phyloP scores from a whole-genome alignment of 805 yeast genomes.

The Teunomyces stri region DNA sequence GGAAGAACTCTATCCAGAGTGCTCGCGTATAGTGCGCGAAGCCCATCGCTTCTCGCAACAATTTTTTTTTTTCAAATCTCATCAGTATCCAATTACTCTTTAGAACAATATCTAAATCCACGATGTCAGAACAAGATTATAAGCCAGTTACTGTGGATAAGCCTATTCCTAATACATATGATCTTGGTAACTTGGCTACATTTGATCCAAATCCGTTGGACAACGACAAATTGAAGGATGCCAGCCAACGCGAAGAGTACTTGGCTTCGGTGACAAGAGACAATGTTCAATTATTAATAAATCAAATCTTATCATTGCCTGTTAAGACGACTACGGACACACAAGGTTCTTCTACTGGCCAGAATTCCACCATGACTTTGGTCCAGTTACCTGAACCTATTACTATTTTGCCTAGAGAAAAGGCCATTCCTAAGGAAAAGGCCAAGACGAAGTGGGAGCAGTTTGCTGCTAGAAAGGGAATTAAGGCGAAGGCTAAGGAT shows the following conservation, averaged over 20 bases:
- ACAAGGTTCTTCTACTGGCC: conserved; percentile 54
- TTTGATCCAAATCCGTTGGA: conserved; percentile 89
- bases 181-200: conserved; percentile 85
- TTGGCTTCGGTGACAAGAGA: conserved; percentile 75
- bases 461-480: conserved; percentile 95
- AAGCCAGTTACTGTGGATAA: conserved; percentile 88
- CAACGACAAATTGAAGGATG: conserved; percentile 52
- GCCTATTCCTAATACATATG: conserved; percentile 84
- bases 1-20: conserved; percentile 48
- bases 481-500: conserved; percentile 81
- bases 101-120: background rate
- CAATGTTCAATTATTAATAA: conserved; percentile 85
- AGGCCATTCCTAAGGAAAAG: conserved; percentile 89
- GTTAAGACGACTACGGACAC: conserved; percentile 82
- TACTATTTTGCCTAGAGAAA: conserved; percentile 88
- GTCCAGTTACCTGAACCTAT: conserved; percentile 81
- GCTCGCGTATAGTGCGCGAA: conserved; percentile 9
- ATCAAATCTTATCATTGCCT: conserved; percentile 88
- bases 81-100: background rate
- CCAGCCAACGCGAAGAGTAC: conserved; percentile 57
- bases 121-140: conserved; percentile 22
- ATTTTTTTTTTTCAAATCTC: conserved; percentile 4
- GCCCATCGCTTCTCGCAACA: background rate
- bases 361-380: conserved; percentile 74
- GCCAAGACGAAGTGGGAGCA: conserved; percentile 95